phyloP scores from a whole-genome alignment of 2,329 filamentous ascomycete species.

The Ophiostoma populinum region DNA sequence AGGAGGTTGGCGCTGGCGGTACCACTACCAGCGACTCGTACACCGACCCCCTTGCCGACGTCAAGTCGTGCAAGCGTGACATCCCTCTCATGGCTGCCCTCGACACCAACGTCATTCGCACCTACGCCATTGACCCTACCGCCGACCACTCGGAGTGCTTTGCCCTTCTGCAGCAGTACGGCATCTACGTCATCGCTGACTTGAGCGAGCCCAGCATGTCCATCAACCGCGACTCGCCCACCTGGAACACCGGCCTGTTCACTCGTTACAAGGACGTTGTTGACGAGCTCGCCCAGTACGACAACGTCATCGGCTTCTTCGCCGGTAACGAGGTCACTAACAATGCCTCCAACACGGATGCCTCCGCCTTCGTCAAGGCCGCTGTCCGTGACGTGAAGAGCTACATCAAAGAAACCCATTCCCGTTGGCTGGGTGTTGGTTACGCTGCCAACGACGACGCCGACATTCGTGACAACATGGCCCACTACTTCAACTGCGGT shows the following conservation, averaged over 20 bases:
- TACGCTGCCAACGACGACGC: constrained; percentile 93
- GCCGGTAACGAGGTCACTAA: constrained; percentile 96
- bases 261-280: constrained; percentile 69
- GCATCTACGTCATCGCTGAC: constrained; percentile 92
- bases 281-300: constrained; percentile 64
- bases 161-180: constrained; percentile 60
- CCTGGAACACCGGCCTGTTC: constrained; percentile 67
- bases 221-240: constrained; percentile 65
- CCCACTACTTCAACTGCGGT: constrained; percentile 91
- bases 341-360: constrained; percentile 69
- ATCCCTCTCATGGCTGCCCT: constrained; percentile 64
- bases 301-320: constrained; percentile 93
- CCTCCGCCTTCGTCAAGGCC: constrained; percentile 92
- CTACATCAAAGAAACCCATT: constrained; percentile 69
- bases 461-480: constrained; percentile 63
- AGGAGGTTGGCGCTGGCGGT: constrained; percentile 47
- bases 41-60: constrained; percentile 67
- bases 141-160: constrained; percentile 72
- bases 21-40: constrained; percentile 38
- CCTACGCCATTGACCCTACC: constrained; percentile 77
- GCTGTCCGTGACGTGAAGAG: constrained; percentile 91
- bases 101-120: constrained; percentile 82
- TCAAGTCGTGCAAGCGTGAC: constrained; percentile 60
- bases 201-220: constrained; percentile 65
- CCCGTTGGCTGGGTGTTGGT: constrained; percentile 71